Evolutionary conservation across 2,329 filamentous ascomycete genomes (phyloP), one percentile per base, ranked within the genome.

Genomic region (Alternaria angustiovoidea): DNA sequence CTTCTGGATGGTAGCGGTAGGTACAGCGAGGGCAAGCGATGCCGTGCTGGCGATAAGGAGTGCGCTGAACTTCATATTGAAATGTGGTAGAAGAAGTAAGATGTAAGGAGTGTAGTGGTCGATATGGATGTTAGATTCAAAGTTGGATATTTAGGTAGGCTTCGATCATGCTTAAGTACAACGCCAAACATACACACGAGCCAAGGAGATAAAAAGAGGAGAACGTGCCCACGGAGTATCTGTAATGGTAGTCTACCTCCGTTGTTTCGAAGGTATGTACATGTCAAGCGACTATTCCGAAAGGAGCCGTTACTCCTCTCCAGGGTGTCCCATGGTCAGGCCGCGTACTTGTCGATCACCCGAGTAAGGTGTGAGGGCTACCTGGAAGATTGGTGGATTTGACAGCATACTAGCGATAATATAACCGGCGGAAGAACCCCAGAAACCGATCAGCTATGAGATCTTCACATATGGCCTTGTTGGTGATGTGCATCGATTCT

Each of bases 21-120:
- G 74, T 8, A 65, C 69, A 20, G 73, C 75, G n/a, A 75, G 49
- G 28, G 70, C 67, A 5, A 76, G 54, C 18, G 69, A 68, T 53
- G 74, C 71, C 51, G 70, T 71, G 66, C 68, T 69, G 58, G 69
- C 69, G 39, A 68, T 42, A 34, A 72, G 53, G 47, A 70, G 51
- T 8, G 71, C 62, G 32, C 72, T 65, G 56, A 74, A 54, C 68
- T 75, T 76, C 74, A 77, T 78, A 18, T 28, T 70, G 59, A 34
- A 1, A 44, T 20, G 16, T 26, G 34, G 14, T 18, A 22, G 16
- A 51, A 7, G 28, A 30, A 14, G n/a, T 38, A 43, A 43, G 5
- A 30, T 5, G 20, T 41, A 41, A 52, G 9, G 46, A 36, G 22
- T 32, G 28, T 61, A n/a, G 14, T 28, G 32, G 22, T 28, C 18